Evolutionary conservation across 768 basidiomycete species (phyloP).

Genomic region (Tricholomella constricta): DNA sequence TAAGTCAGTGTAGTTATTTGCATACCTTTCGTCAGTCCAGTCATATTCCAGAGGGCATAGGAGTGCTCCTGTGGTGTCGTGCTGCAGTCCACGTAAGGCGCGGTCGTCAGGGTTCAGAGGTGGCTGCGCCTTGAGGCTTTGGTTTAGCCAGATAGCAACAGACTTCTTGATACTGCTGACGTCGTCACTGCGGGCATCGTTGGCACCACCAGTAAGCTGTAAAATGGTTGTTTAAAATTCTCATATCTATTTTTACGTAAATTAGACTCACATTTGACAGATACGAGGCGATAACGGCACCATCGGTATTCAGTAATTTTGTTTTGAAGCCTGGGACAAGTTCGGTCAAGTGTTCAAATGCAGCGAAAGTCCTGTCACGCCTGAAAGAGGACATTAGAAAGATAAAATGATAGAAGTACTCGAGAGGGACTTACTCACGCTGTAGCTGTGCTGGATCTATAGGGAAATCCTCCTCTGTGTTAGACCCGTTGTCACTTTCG

Average conservation of each 20-base stretch:
- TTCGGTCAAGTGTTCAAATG: too few species aligned
- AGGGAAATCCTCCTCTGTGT: too few species aligned
- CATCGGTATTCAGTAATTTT: background rate
- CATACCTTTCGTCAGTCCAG: conserved; percentile 23
- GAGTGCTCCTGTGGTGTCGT: conserved; percentile 27
- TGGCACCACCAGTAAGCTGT: conserved; percentile 27
- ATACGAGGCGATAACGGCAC: background rate
- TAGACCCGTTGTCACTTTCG: background rate
- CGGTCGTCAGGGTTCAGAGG: conserved; percentile 6
- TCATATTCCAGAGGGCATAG: conserved; percentile 29
- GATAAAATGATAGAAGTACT: too few species aligned
- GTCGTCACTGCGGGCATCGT: conserved; percentile 24
- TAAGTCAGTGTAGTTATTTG: background rate
- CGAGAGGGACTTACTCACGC: background rate
- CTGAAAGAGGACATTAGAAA: too few species aligned
- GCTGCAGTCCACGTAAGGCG: conserved; percentile 18
- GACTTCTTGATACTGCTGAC: conserved; percentile 17
- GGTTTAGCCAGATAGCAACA: conserved; percentile 25
- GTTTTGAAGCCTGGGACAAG: too few species aligned
- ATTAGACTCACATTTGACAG: background rate
- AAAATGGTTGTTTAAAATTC: too few species aligned
- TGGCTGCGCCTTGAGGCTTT: background rate
- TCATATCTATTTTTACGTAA: background rate
- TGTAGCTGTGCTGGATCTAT: background rate
- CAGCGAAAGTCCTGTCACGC: too few species aligned